Percentiles rank a stretch among this genome's conserved stretches.
phyloP scores from a whole-genome alignment of 352 stramenopile genomes.

The Globisporangium sylvaticum region DNA sequence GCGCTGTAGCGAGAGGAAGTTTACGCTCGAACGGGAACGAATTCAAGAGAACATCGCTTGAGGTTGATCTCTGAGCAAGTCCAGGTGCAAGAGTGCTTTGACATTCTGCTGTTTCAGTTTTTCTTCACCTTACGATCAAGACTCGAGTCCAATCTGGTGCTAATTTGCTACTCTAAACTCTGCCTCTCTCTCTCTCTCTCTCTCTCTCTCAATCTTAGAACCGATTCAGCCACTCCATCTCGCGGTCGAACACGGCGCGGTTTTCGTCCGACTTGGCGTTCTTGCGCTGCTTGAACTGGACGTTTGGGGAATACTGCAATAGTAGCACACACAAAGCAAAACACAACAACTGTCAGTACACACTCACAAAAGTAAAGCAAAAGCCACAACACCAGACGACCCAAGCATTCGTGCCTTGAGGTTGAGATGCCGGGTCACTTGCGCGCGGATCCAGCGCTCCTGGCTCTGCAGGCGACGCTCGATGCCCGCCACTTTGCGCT shows the following conservation, averaged over 20 bases:
- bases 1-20: too few species aligned
- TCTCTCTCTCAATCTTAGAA: conserved; percentile 18
- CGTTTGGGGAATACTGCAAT: conserved; percentile 60
- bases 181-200: too few species aligned
- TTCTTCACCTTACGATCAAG: not conserved
- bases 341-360: not conserved
- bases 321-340: not conserved
- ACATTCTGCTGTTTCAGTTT: not conserved
- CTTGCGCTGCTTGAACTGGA: conserved; percentile 77
- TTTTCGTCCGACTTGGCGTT: conserved; percentile 56
- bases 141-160: not conserved
- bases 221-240: conserved; percentile 77
- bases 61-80: too few species aligned
- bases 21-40: too few species aligned
- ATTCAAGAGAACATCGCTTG: too few species aligned
- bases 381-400: not conserved
- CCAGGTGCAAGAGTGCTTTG: too few species aligned
- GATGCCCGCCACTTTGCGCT: conserved; percentile 66
- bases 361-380: not conserved
- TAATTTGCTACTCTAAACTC: not conserved
- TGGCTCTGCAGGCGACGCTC: conserved; percentile 58
- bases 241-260: conserved; percentile 60
- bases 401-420: conserved; percentile 46
- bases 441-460: conserved; percentile 63
- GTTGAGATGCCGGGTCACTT: conserved; percentile 73